These are phyloP conservation scores for Tetrapyrgos nigripes DNA, from an alignment of 1,284 basidiomycete species.

Conservation along the genomic window DNA sequence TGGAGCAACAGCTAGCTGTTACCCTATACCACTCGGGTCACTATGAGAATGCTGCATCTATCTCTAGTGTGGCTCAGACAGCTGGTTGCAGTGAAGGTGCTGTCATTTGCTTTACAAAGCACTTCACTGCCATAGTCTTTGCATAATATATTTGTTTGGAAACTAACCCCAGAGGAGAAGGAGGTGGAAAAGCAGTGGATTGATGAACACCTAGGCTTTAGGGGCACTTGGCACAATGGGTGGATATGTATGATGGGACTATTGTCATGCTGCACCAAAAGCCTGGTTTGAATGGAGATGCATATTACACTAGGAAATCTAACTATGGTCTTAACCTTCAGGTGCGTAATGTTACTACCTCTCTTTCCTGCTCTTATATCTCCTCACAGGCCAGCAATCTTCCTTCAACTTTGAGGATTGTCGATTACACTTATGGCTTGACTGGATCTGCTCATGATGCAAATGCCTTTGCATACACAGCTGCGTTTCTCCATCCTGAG, in stretches of 20 bases:
- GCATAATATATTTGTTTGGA: constrained; percentile 30
- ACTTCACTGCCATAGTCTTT: constrained; percentile 30
- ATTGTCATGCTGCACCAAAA: constrained; percentile 18
- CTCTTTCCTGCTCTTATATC: too few species aligned
- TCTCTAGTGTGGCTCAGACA: constrained; percentile 30
- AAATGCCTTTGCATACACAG: constrained; percentile 37
- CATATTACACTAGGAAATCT: constrained; percentile 37
- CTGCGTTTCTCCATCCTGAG: constrained; percentile 31
- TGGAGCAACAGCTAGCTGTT: constrained; percentile 36
- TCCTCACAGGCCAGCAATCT: constrained; percentile 37
- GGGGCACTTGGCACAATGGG: constrained; percentile 20
- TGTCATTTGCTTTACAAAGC: constrained; percentile 26
- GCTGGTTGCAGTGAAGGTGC: constrained; percentile 31
- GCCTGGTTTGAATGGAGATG: constrained; percentile 27
- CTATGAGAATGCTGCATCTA: constrained; percentile 37
- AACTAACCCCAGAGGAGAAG: constrained; percentile 31
- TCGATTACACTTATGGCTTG: constrained; percentile 39
- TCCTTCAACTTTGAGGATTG: constrained; percentile 40
- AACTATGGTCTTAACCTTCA: constrained; percentile 44
- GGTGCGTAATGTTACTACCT: too few species aligned
- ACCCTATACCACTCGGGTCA: constrained; percentile 37
- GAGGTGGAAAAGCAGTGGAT: constrained; percentile 35
- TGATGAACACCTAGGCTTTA: constrained; percentile 17
- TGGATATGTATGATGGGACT: constrained; percentile 29
- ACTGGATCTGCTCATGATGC: constrained; percentile 46